Base-by-base conservation (phyloP, 495 filamentous ascomycete species). In the Neurospora sp. region DNA sequence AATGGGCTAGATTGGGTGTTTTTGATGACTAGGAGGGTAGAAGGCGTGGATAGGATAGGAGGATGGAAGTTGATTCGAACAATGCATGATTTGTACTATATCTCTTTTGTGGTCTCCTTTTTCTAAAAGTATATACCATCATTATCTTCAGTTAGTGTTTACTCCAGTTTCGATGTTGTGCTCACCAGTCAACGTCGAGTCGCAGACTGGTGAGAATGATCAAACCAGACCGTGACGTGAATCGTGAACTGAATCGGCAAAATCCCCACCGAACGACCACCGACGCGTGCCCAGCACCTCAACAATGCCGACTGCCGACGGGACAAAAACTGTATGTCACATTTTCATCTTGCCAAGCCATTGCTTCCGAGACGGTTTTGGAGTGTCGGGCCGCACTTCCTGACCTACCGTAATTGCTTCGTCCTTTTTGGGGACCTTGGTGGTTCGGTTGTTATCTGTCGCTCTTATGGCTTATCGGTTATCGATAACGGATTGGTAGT, bases 41-140 rank as follows among this genome's bases (percentile, higher is more conserved):
- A 41, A 0, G 0, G 39, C 12, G 40, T 41, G 44, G 44, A 20
- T 10, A 46, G 16, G 16, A n/a, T 14, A 18, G 18, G 5, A 14
- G 10, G 10, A 54, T 0, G 14, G 10, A 20, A 20, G 7, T 9
- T 9, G 4, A 4, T 0, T 3, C 0, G 10, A 7, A 5, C 10
- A 49, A 54, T 27, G 46, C 46, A 54, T 27, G n/a, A 27, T 11
- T 54, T 54, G 46, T 54, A 54, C 0, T 23, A 54, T 54, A 54
- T 54, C 46, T 54, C 46, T 5, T 54, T 54, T 54, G 46, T 54
- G 2, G 0, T 20, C 3, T 20, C 9, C 20, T 54, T 40, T 3
- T 40, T 7, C 4, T 0, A 23, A 54, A 23, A 12, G 46, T 27
- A 23, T 2, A 12, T 3, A 23, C 4, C 10, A 54, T 20, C 8